Base-by-base conservation (phyloP, 2,329 filamentous ascomycete species). In the Phialophora macrospora region DNA sequence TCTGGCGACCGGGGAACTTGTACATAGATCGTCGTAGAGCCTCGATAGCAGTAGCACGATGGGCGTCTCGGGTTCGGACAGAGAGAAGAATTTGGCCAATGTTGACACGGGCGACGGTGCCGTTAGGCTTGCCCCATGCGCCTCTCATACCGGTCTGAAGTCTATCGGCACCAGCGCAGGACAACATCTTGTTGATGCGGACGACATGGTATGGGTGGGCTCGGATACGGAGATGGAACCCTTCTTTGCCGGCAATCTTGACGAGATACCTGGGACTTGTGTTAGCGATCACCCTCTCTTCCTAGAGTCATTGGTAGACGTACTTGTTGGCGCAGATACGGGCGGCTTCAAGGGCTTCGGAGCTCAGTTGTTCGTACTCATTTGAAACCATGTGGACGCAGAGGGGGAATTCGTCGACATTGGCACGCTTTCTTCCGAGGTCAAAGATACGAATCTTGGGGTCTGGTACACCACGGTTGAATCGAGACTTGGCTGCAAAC, bases 131-230 rank as follows among this genome's bases (percentile, higher is more conserved):
- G 81, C 95, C 95, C 90, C 93, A 99, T 77, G 95, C 95, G 90
- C 95, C 95, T 90, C 95, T 94, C 95, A 99, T 99, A 88, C 95
- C 95, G 77, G 95, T 99, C 86, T 99, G 95, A 84, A 99, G 88
- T 90, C 95, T 93, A 98, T 99, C 95, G 90, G 95, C 95, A 88
- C 95, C 95, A 80, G 95, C 95, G 84, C 95, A 99, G 81, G 95
- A 98, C 92, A 99, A 94, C 95, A 99, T 99, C 91, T 99, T 99
- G 93, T 99, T 99, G 93, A 99, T 99, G 85, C 95, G 95, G 88
- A 99, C 91, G 85, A 99, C 95, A 88, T 99, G 95, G 92, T 92
- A 99, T 75, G 95, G 95, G 88, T 99, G 95, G 80, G 93, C 93
- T 80, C 95, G 87, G 77, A 89, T 85, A 73, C 87, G 87, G 71